Percentiles rank a stretch among this genome's conserved stretches.
These are phyloP conservation scores for Calocybe gambosa DNA, from an alignment of 1,284 basidiomycete genomes.

Conservation along the genomic window DNA sequence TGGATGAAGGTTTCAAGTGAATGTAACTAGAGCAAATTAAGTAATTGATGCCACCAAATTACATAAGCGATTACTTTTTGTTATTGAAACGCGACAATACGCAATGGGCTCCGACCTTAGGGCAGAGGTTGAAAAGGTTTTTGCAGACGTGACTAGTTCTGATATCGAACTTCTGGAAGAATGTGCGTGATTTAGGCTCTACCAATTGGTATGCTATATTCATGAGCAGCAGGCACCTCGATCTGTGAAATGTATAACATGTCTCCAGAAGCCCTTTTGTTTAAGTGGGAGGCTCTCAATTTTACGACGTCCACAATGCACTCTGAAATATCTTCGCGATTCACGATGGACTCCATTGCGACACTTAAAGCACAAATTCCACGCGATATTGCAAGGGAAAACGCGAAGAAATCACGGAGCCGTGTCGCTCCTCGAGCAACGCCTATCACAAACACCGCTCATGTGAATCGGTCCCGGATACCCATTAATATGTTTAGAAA, in stretches of 20 bases:
- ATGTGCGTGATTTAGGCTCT: conserved; percentile 31
- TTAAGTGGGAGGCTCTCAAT: conserved; percentile 64
- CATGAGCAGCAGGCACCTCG: conserved; percentile 40
- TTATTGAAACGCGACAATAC: not conserved
- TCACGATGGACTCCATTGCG: conserved; percentile 45
- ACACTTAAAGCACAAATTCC: conserved; percentile 51
- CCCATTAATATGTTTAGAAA: conserved; percentile 23
- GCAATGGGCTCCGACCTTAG: conserved; percentile 10
- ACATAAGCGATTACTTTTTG: too few relatives aligned
- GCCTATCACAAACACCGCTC: conserved; percentile 23
- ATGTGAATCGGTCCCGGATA: conserved; percentile 29
- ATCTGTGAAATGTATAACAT: conserved; percentile 64
- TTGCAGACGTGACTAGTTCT: conserved; percentile 29
- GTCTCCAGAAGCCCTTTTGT: conserved; percentile 51
- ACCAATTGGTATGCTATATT: not conserved
- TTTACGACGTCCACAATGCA: conserved; percentile 29
- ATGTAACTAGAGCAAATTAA: conserved; percentile 1
- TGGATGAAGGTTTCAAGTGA: conserved; percentile 13
- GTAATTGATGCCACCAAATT: too few relatives aligned
- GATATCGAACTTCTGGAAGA: conserved; percentile 39
- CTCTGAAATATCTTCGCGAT: conserved; percentile 34
- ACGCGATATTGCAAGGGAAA: conserved; percentile 41
- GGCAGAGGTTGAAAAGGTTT: conserved; percentile 24
- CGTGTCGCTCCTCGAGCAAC: conserved; percentile 16
- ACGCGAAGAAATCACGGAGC: conserved; percentile 28